Conservation (phyloP, 2,329 filamentous ascomycete genomes). For the Pseudocercospora musae region DNA sequence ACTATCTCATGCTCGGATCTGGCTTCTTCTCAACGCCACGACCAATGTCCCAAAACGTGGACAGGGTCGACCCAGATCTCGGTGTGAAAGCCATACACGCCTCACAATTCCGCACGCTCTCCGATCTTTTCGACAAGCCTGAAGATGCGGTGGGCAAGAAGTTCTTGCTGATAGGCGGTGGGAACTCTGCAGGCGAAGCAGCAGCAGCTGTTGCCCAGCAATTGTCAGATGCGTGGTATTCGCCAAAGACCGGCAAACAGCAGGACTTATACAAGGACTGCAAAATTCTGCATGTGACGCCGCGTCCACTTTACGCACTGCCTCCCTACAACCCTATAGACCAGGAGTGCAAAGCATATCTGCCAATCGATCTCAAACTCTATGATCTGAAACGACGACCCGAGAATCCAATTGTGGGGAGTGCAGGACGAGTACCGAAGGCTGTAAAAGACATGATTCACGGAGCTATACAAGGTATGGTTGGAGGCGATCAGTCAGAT, state of each 20-base stretch:
- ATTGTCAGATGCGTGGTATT: conserved; percentile 61
- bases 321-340: conserved; percentile 50
- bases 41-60: conserved; percentile 52
- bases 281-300: conserved; percentile 65
- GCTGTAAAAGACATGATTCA: conserved; percentile 43
- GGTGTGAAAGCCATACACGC: conserved; percentile 60
- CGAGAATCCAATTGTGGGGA: conserved; percentile 56
- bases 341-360: conserved; percentile 50
- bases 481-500: conserved; percentile 47
- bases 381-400: conserved; percentile 67
- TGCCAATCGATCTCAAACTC: conserved; percentile 69
- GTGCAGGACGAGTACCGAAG: conserved; percentile 60
- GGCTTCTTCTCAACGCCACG: conserved; percentile 70
- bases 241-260: conserved; percentile 38
- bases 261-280: conserved; percentile 39
- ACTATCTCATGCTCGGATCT: conserved; percentile 68
- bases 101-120: conserved; percentile 60
- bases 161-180: conserved; percentile 72
- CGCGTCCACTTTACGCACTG: conserved; percentile 69
- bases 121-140: conserved; percentile 29
- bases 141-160: conserved; percentile 47
- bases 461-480: conserved; percentile 30
- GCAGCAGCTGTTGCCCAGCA: conserved; percentile 69
- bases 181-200: conserved; percentile 79
- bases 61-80: conserved; percentile 1